These are phyloP conservation scores for Coccinonectria pachysandricola DNA, from an alignment of 2,329 filamentous ascomycete species.

Conservation along the genomic window DNA sequence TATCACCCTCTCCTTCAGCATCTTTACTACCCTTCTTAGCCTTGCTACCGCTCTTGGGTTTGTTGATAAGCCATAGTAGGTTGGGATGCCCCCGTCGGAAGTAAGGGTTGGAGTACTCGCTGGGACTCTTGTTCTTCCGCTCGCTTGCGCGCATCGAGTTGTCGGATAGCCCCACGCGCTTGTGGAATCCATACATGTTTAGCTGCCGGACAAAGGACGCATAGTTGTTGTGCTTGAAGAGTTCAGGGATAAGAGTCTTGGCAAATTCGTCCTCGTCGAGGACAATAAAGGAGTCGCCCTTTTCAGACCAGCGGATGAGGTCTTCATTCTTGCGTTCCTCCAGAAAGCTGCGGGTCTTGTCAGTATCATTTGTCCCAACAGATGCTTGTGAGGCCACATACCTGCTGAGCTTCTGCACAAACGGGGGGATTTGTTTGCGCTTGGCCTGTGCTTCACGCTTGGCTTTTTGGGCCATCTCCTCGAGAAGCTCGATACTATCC, in stretches of 20 bases:
- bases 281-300: slow-evolving; percentile 93
- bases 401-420: slow-evolving; percentile 98
- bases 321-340: slow-evolving; percentile 90
- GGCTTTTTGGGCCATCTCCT: slow-evolving; percentile 67
- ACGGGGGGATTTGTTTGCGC: slow-evolving; percentile 91
- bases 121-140: slow-evolving; percentile 93
- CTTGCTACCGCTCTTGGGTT: slow-evolving; percentile 68
- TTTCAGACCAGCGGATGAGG: slow-evolving; percentile 92
- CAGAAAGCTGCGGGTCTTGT: slow-evolving; percentile 54
- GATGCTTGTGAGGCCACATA: slow-evolving; percentile 32
- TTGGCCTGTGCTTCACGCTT: slow-evolving; percentile 85
- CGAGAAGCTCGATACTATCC: slow-evolving; percentile 68
- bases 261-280: slow-evolving; percentile 97
- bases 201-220: slow-evolving; percentile 91
- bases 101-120: slow-evolving; percentile 95
- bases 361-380: slow-evolving; percentile 7
- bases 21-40: slow-evolving; percentile 49
- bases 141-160: slow-evolving; percentile 97
- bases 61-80: slow-evolving; percentile 90
- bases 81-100: slow-evolving; percentile 91
- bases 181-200: slow-evolving; percentile 98
- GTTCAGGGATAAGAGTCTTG: slow-evolving; percentile 88
- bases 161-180: slow-evolving; percentile 84
- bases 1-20: slow-evolving; percentile 61
- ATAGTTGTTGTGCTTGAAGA: slow-evolving; percentile 99